A percentile compares a stretch with the other conserved stretches of the same genome.
phyloP scores from a whole-genome alignment of 257 asterid genomes.

The Osmanthus fragrans region DNA sequence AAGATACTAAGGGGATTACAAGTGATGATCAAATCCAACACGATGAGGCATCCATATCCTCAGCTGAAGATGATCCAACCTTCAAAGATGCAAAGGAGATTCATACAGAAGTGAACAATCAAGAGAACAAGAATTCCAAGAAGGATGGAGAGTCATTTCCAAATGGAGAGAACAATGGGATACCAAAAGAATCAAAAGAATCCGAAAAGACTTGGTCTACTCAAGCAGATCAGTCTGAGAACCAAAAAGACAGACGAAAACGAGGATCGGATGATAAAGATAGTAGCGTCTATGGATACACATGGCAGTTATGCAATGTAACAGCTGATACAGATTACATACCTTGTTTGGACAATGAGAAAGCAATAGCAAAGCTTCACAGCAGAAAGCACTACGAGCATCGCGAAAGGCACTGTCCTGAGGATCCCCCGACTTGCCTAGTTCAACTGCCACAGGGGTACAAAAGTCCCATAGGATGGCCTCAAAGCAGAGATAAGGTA shows the following conservation, averaged over 20 bases:
- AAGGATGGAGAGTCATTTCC: constrained; percentile 20
- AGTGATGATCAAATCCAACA: constrained; percentile 62
- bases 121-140: constrained; percentile 15
- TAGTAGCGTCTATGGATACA: constrained; percentile 22
- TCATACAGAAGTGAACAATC: not conserved
- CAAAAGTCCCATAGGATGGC: constrained; percentile 71
- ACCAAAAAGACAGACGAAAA: constrained; percentile 69
- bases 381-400: constrained; percentile 66
- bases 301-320: constrained; percentile 71
- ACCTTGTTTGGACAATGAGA: constrained; percentile 89
- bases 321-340: constrained; percentile 76
- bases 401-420: constrained; percentile 90
- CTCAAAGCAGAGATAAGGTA: constrained; percentile 90
- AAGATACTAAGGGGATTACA: constrained; percentile 47
- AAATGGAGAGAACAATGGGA: constrained; percentile 27
- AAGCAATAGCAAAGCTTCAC: constrained; percentile 51
- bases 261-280: constrained; percentile 41
- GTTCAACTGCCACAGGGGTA: constrained; percentile 73
- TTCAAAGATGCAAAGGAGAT: constrained; percentile 3
- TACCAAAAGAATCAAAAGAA: constrained; percentile 56
- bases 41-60: constrained; percentile 41
- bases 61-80: constrained; percentile 24
- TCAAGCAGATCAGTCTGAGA: constrained; percentile 70
- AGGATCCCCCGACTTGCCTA: constrained; percentile 71
- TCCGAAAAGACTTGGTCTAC: constrained; percentile 72